Evolutionary conservation across 768 basidiomycete genomes (phyloP).

Genomic region (Amyloporia xantha): DNA sequence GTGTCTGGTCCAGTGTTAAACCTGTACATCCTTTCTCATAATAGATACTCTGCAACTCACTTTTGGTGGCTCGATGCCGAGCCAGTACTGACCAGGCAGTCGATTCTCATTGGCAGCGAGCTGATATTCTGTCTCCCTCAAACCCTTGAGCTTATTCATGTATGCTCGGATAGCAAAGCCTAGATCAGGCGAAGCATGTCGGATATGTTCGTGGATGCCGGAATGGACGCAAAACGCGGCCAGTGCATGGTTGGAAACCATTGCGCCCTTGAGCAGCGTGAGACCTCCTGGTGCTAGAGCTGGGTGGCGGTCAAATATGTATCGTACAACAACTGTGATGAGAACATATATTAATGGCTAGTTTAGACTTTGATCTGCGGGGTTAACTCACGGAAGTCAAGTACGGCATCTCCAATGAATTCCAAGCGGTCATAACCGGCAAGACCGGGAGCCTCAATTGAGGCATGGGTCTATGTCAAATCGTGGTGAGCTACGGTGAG

Average conservation of each 20-base stretch:
- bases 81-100: constrained; percentile 69
- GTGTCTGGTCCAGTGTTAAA: constrained; percentile 35
- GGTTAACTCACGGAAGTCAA: constrained; percentile 64
- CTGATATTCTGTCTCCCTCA: constrained; percentile 39
- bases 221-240: constrained; percentile 70
- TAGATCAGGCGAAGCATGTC: constrained; percentile 49
- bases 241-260: constrained; percentile 78
- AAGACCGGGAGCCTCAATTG: constrained; percentile 28
- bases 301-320: constrained; percentile 61
- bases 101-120: constrained; percentile 43
- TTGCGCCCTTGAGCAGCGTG: constrained; percentile 74
- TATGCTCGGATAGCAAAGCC: constrained; percentile 49
- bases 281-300: constrained; percentile 68
- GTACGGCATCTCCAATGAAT: constrained; percentile 80
- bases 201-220: constrained; percentile 57
- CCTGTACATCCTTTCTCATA: not conserved
- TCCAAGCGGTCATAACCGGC: constrained; percentile 71
- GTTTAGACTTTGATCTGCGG: not conserved
- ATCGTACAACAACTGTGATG: constrained; percentile 58
- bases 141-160: constrained; percentile 37
- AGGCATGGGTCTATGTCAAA: constrained; percentile 57
- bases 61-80: constrained; percentile 72
- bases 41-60: constrained; percentile 29
- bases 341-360: not conserved
- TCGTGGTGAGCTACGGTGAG: constrained; percentile 1